Evolutionary conservation across 441 rosid genomes (phyloP), one percentile per base, ranked within the genome.

Genomic region (Aleurites moluccanus): DNA sequence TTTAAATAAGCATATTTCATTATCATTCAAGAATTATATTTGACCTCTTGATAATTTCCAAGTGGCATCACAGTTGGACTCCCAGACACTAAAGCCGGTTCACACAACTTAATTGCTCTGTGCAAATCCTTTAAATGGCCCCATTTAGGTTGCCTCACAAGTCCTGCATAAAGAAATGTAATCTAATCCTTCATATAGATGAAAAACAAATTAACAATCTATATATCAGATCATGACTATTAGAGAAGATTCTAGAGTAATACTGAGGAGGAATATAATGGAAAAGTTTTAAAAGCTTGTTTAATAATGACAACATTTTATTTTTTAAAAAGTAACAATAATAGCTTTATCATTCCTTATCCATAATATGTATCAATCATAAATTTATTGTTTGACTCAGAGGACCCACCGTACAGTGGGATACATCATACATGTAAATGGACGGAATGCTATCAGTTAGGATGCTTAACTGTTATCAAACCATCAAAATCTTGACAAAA

Each of bases 51-150:
- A 80, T 87, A 90, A 70, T 84, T 85, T 83, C 99, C 99, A n/a
- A 96, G 96, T 28, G 84, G 81, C 62, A 83, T 81, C 65, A 92
- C 90, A 0, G 83, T 77, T 50, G 96, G 93, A 72, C 84, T 79
- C 59, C 85, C 97, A 47, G 88, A 85, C 21, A 96, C 86, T 75
- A 96, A 81, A 69, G 99, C 98, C 40, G 93, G 93, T 70, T 96
- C 98, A 73, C 96, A 91, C 4, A 93, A 80, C 79, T 91, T 96
- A 52, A 96, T 88, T 2, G 98, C 99, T 83, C 90, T 83, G 73
- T 96, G 99, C 82, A 96, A 80, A 86, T 93, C 97, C 88, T 96
- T 96, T 85, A 93, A 85, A 82, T 96, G 99, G 40, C 98, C 97
- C 97, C 97, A 96, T 83, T 96, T 96, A 15, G 99, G 99, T 73